phyloP scores from a whole-genome alignment of 2,329 filamentous ascomycete genomes.

The Mycogone perniciosa region DNA sequence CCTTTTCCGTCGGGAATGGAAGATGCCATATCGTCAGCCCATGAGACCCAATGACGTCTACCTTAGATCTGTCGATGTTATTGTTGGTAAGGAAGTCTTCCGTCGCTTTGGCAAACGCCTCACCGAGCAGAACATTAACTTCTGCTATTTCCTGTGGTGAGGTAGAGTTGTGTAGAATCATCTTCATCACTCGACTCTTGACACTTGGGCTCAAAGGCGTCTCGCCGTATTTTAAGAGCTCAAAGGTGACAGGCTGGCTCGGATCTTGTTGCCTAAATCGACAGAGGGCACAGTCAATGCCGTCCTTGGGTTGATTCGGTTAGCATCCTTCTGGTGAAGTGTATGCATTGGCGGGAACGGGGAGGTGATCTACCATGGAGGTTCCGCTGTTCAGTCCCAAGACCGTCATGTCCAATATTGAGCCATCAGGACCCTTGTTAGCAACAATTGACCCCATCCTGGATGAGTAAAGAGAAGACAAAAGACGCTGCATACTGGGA shows the following conservation, averaged over 20 bases:
- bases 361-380: slow-evolving; percentile 6
- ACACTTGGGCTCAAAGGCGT: slow-evolving; percentile 8
- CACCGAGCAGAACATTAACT: slow-evolving; percentile 12
- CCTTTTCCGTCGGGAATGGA: slow-evolving; percentile 42
- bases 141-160: slow-evolving; percentile 11
- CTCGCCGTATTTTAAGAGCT: slow-evolving; percentile 14
- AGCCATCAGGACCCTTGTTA: not conserved
- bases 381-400: slow-evolving; percentile 13
- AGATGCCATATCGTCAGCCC: slow-evolving; percentile 53
- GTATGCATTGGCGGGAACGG: too few relatives aligned
- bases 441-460: slow-evolving; percentile 1
- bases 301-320: slow-evolving; percentile 3
- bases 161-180: slow-evolving; percentile 10
- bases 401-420: slow-evolving; percentile 9
- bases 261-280: slow-evolving; percentile 10
- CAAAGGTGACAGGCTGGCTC: slow-evolving; percentile 6
- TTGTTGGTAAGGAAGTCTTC: slow-evolving; percentile 8
- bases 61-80: slow-evolving; percentile 21
- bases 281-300: slow-evolving; percentile 13
- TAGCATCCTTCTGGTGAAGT: not conserved
- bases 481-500: too few relatives aligned
- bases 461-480: too few relatives aligned
- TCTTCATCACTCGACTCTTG: slow-evolving; percentile 11
- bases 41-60: slow-evolving; percentile 51
- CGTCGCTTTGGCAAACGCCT: slow-evolving; percentile 10